Percentiles rank a stretch among this genome's conserved stretches.
Evolutionary conservation across 805 yeast genomes (phyloP).

Genomic region (Wickerhamiella australiensis): DNA sequence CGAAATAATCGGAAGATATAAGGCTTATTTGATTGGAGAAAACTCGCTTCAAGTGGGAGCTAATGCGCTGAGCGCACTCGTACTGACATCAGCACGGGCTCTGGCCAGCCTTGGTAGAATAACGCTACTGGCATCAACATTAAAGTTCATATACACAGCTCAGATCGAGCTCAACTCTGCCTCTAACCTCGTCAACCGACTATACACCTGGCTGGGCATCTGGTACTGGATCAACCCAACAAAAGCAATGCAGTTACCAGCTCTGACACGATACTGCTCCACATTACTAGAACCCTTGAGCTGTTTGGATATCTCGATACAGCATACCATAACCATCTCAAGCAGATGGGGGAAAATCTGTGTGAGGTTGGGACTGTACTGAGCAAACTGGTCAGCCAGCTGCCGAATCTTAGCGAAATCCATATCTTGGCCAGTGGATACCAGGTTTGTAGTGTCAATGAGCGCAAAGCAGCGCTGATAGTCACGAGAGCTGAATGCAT

Average conservation of each 20-base stretch:
- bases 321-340: conserved; percentile 68
- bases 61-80: too few species aligned
- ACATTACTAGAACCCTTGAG: conserved; percentile 23
- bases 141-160: too few species aligned
- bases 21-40: too few species aligned
- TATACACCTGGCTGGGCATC: conserved; percentile 50
- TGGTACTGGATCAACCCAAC: conserved; percentile 91
- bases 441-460: conserved; percentile 47
- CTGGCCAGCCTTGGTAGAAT: too few species aligned
- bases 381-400: conserved; percentile 54
- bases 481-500: conserved; percentile 40
- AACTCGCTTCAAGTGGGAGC: too few species aligned
- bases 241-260: conserved; percentile 82
- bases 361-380: conserved; percentile 56
- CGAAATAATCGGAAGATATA: too few species aligned
- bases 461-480: conserved; percentile 47
- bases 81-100: too few species aligned
- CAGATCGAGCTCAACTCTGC: conserved; percentile 11
- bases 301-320: conserved; percentile 40
- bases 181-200: conserved; percentile 21
- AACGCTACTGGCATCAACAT: too few species aligned
- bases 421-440: conserved; percentile 33
- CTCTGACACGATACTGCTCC: conserved; percentile 26
- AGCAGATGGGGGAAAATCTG: conserved; percentile 71
- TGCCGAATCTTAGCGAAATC: conserved; percentile 47